Conservation (phyloP, 2,329 filamentous ascomycete genomes). For the Cryoendolithus antarcticus region DNA sequence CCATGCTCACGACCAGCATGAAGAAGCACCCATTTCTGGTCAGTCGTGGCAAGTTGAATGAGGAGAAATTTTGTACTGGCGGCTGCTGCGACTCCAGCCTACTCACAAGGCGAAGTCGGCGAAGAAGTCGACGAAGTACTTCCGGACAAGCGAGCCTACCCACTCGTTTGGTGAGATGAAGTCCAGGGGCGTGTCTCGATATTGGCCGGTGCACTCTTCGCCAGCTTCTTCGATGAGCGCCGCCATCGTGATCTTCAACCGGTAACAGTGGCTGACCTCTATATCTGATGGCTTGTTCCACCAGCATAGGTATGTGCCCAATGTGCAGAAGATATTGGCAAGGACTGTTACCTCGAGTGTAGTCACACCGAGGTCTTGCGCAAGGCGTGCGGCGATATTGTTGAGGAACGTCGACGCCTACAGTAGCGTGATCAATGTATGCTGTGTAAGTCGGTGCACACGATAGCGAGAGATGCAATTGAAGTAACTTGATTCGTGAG, state of each 20-base stretch:
- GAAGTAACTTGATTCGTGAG: not conserved
- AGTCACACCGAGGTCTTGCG: not conserved
- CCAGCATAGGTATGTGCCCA: not conserved
- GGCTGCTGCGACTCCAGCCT: not conserved
- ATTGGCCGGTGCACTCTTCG: not conserved
- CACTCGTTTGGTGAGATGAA: not conserved
- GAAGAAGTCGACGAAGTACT: not conserved
- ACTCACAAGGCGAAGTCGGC: not conserved
- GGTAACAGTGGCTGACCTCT: not conserved
- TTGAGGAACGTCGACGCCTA: not conserved
- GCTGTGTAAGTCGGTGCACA: not conserved
- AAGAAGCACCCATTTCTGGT: not conserved
- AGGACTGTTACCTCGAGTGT: not conserved
- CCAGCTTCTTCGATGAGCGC: not conserved
- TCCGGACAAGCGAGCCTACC: not conserved
- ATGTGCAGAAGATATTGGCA: not conserved
- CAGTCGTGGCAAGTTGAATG: not conserved
- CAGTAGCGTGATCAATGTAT: not conserved
- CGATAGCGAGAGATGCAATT: too few species aligned
- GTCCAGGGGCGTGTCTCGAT: not conserved
- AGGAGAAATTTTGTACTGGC: not conserved
- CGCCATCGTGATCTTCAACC: not conserved
- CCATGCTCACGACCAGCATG: not conserved
- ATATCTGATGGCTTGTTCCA: slow-evolving; percentile 1
- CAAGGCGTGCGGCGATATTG: not conserved